Base-by-base conservation (phyloP, 1,139 yeast species). In the Arxiozyma heterogenica region DNA sequence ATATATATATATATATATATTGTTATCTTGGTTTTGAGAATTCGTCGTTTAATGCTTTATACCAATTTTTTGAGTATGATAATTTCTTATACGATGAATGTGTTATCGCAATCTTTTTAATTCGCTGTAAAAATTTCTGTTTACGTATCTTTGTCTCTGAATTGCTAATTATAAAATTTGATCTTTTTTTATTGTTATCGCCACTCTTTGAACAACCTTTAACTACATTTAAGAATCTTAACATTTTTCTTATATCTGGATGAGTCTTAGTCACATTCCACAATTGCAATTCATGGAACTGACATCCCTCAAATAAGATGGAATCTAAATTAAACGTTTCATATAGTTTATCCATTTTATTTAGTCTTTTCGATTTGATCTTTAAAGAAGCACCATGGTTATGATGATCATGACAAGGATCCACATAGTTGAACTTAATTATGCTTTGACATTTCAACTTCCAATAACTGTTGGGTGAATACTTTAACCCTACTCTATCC, bases 11-110 rank as follows among this genome's bases (percentile, higher is more conserved):
- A 34, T 34, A 34, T 34, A 34, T 34, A 34, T 34, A 12, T 9
- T 6, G 17, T 34, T 34, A 34, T 34, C n/a, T 34, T 12, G 2
- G 5, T 15, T n/a, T 34, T 12, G 39, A 34, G 12, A 64, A 52
- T 23, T 64, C 67, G 1, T 53, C 42, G 44, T 57, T 58, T 44
- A 65, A 53, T n/a, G 63, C 54, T 11, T 49, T 53, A 44, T 62
- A 61, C 57, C 61, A 58, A 41, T 63, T 61, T 18, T 59, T 53
- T 4, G 60, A 60, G 53, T 64, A 65, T 3, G 62, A 59, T 9
- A 61, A 51, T 41, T 63, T 57, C 38, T 59, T 59, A n/a, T 52
- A 52, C 57, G 62, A 54, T 22, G 68, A 63, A 27, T 59, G 57
- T 27, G 58, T 58, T 6, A 66, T 41, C 0, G 70, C 67, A 41